phyloP scores from a whole-genome alignment of 257 asterid genomes.

The Nicotiana sylvestris region DNA sequence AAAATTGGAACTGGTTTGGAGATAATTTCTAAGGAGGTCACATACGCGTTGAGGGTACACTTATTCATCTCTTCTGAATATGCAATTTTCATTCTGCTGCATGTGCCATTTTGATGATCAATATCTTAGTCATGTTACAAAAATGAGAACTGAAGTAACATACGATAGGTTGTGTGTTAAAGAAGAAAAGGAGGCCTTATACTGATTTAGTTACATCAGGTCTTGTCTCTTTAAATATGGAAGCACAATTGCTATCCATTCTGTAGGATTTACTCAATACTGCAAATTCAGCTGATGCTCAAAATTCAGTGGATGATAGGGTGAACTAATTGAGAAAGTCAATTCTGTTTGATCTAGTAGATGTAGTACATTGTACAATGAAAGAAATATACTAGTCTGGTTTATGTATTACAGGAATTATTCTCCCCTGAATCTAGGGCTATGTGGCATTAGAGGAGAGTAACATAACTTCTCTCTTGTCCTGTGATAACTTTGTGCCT shows the following conservation, averaged over 20 bases:
- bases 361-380: neutral
- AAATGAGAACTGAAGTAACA: neutral
- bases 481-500: neutral
- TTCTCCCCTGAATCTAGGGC: neutral
- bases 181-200: neutral
- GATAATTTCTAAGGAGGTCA: conserved; percentile 64
- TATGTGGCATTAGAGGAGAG: neutral
- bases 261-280: neutral
- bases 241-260: neutral
- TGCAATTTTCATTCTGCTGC: conserved; percentile 5
- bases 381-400: too few relatives aligned
- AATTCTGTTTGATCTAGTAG: neutral
- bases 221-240: neutral
- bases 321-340: neutral
- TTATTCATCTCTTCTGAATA: neutral
- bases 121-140: neutral
- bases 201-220: neutral
- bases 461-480: neutral
- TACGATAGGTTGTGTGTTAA: neutral
- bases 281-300: neutral
- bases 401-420: neutral
- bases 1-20: conserved; percentile 88
- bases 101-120: neutral
- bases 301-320: neutral
- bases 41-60: conserved; percentile 68